Evolutionary conservation across 2,329 filamentous ascomycete genomes (phyloP).

Genomic region (Dichotomopilus funicola): DNA sequence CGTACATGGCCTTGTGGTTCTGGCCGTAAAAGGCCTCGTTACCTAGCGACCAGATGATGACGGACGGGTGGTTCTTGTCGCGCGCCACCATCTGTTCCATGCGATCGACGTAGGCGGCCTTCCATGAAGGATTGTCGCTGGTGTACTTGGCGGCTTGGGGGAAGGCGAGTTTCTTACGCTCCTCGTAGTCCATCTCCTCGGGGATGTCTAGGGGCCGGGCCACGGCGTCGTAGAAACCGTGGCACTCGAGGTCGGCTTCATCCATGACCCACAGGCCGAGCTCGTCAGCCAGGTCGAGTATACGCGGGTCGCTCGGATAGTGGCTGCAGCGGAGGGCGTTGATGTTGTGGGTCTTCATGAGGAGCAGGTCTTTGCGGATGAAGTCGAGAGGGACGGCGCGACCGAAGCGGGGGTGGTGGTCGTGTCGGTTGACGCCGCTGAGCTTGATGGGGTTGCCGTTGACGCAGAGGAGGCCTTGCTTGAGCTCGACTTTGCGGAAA

Average conservation of each 20-base stretch:
- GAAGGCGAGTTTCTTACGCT: slow-evolving; percentile 53
- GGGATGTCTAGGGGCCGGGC: slow-evolving; percentile 46
- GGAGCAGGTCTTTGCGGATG: slow-evolving; percentile 53
- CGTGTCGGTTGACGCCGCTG: slow-evolving; percentile 62
- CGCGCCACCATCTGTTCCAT: slow-evolving; percentile 57
- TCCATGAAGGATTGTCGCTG: slow-evolving; percentile 55
- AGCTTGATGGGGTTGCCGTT: slow-evolving; percentile 57
- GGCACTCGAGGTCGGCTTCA: slow-evolving; percentile 47
- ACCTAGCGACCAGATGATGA: slow-evolving; percentile 67
- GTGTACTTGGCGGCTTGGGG: slow-evolving; percentile 50
- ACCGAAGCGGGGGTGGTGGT: slow-evolving; percentile 59
- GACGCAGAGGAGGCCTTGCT: slow-evolving; percentile 52
- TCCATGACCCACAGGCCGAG: slow-evolving; percentile 57
- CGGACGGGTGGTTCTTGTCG: slow-evolving; percentile 64
- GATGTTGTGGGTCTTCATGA: slow-evolving; percentile 66
- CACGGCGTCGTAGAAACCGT: slow-evolving; percentile 46
- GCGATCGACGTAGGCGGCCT: slow-evolving; percentile 60
- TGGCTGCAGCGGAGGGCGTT: slow-evolving; percentile 65
- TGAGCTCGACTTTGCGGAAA: slow-evolving; percentile 58
- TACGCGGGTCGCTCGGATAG: slow-evolving; percentile 55
- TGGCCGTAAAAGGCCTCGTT: slow-evolving; percentile 67
- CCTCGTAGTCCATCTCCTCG: slow-evolving; percentile 51
- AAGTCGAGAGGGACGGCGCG: slow-evolving; percentile 58
- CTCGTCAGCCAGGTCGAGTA: slow-evolving; percentile 57
- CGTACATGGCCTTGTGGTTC: slow-evolving; percentile 63